Conservation (phyloP, 2,329 filamentous ascomycete species). For the Fusarium bactridioides region DNA sequence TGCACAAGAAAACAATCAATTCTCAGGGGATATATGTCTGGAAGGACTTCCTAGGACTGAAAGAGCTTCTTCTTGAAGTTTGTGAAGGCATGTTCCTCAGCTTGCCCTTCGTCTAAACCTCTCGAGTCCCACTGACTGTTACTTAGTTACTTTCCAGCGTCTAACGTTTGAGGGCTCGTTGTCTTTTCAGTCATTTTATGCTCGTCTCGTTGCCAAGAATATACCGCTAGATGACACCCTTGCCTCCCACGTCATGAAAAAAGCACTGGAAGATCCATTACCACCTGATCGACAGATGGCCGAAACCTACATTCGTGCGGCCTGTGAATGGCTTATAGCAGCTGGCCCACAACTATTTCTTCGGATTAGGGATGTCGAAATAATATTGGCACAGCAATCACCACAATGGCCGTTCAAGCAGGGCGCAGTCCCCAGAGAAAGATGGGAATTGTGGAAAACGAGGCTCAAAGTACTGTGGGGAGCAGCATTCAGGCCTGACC, state of each 20-base stretch:
- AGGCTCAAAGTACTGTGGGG: conserved; percentile 37
- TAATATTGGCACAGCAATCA: conserved; percentile 29
- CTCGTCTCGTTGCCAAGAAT: conserved; percentile 39
- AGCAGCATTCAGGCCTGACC: conserved; percentile 19
- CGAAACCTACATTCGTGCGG: conserved; percentile 34
- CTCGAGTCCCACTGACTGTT: not conserved
- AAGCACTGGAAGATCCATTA: conserved; percentile 41
- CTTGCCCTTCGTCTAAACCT: not conserved
- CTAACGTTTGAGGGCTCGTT: conserved; percentile 36
- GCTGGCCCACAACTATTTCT: conserved; percentile 40
- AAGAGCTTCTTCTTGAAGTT: not conserved
- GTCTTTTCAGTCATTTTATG: conserved; percentile 46
- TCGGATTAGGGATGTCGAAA: not conserved
- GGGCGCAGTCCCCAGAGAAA: conserved; percentile 37
- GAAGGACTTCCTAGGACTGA: not conserved
- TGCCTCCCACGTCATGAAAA: conserved; percentile 44
- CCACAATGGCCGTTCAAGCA: conserved; percentile 6
- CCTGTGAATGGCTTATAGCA: conserved; percentile 44
- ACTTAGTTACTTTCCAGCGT: not conserved
- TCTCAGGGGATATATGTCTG: not conserved
- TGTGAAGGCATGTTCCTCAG: not conserved
- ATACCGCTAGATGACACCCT: conserved; percentile 39
- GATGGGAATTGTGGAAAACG: conserved; percentile 45
- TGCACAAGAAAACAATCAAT: not conserved
- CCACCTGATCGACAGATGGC: conserved; percentile 12